Percentiles rank a stretch among this genome's conserved stretches.
Evolutionary conservation across 306 rosid species (phyloP).

Genomic region (Canavalia ensiformis): DNA sequence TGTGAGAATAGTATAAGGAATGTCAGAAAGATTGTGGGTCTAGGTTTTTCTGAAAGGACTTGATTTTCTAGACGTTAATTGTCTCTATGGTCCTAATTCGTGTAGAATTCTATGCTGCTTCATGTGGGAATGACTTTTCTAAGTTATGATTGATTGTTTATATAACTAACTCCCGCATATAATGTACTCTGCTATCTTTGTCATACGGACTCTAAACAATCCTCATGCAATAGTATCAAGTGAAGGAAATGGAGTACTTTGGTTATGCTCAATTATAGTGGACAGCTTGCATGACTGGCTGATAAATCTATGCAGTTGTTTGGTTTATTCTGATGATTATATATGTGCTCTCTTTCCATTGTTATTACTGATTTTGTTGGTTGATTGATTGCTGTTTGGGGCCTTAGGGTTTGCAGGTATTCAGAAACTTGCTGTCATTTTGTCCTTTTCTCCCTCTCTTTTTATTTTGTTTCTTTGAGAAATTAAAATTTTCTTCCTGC

Average conservation of each 20-base stretch:
- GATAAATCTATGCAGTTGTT: conserved; percentile 36
- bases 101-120: conserved; percentile 42
- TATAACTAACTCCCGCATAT: conserved; percentile 47
- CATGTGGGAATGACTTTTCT: conserved; percentile 46
- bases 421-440: conserved; percentile 18
- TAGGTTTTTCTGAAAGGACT: conserved; percentile 52
- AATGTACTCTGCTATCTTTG: conserved; percentile 43
- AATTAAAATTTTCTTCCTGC: not conserved
- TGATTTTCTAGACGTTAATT: conserved; percentile 46
- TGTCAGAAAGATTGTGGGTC: conserved; percentile 60
- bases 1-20: conserved; percentile 54
- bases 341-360: conserved; percentile 38
- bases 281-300: conserved; percentile 35
- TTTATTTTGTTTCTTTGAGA: conserved; percentile 20
- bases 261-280: conserved; percentile 43
- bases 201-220: conserved; percentile 39
- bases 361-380: conserved; percentile 42
- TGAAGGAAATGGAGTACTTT: conserved; percentile 38
- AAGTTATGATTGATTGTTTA: conserved; percentile 44
- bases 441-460: not conserved
- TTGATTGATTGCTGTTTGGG: conserved; percentile 43
- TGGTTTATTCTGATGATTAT: conserved; percentile 42
- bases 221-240: not conserved
- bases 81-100: conserved; percentile 47
- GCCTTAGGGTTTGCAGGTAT: conserved; percentile 36